These are phyloP conservation scores for Kentomonas sorsogonicus DNA, from an alignment of 208 protist genomes.

Conservation along the genomic window DNA sequence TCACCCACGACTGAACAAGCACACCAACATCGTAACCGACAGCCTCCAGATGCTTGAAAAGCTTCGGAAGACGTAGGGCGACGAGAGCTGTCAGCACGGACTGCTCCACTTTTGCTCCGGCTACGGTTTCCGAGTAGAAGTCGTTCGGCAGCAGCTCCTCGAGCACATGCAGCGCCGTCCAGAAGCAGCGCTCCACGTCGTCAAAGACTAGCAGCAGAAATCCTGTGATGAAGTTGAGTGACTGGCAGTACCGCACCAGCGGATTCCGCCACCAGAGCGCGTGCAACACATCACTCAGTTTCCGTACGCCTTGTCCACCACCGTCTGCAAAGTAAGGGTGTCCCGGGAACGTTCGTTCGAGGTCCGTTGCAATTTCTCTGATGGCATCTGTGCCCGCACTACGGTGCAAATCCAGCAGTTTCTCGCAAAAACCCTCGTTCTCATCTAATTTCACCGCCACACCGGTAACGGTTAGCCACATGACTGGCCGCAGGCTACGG, in stretches of 20 bases:
- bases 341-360: constrained; percentile 60
- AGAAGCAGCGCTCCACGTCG: constrained; percentile 66
- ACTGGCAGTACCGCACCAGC: constrained; percentile 76
- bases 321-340: constrained; percentile 64
- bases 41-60: constrained; percentile 24
- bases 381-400: constrained; percentile 31
- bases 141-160: constrained; percentile 70
- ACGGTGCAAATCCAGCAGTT: constrained; percentile 43
- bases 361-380: constrained; percentile 45
- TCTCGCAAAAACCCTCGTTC: constrained; percentile 64
- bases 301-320: constrained; percentile 49
- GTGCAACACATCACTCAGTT: constrained; percentile 59
- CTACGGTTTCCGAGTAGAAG: constrained; percentile 52
- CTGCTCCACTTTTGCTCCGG: constrained; percentile 68
- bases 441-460: constrained; percentile 61
- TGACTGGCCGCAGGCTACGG: constrained; percentile 35
- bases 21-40: constrained; percentile 41
- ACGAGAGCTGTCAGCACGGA: constrained; percentile 36
- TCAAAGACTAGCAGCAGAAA: constrained; percentile 57
- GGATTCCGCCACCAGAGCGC: constrained; percentile 75
- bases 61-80: constrained; percentile 31
- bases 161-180: constrained; percentile 47
- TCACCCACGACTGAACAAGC: constrained; percentile 57
- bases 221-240: constrained; percentile 67
- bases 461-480: constrained; percentile 72